Conservation (phyloP, 2,329 filamentous ascomycete species). For the Biscogniauxia marginata region DNA sequence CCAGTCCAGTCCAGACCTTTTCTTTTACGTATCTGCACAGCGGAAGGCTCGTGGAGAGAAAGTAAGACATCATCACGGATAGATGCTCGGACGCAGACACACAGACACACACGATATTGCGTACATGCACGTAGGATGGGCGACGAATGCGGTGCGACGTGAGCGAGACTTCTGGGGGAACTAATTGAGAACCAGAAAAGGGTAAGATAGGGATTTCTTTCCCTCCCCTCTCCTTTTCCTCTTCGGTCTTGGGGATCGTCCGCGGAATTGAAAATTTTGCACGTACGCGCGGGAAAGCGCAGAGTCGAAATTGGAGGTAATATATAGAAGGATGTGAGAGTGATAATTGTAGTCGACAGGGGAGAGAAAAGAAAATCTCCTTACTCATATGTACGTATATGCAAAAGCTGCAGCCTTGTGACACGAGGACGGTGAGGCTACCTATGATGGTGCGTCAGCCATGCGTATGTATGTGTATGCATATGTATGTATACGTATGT, state of each 20-base stretch:
- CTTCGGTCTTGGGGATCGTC: background rate
- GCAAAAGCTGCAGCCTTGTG: conserved; percentile 24
- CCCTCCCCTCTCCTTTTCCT: no score
- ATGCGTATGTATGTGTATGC: background rate
- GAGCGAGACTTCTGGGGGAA: background rate
- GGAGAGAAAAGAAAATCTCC: conserved; percentile 8
- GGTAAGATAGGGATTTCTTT: no score
- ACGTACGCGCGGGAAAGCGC: background rate
- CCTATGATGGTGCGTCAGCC: background rate
- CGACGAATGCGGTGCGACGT: background rate
- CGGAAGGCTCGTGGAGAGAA: no score
- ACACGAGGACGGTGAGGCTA: conserved; percentile 22
- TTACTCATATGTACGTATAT: conserved; percentile 10
- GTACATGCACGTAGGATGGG: background rate
- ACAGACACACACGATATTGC: conserved; percentile 1
- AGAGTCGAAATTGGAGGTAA: background rate
- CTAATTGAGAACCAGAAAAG: no score
- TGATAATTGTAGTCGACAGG: conserved; percentile 9
- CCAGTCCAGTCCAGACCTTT: background rate
- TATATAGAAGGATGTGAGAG: background rate
- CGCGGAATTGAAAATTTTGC: background rate
- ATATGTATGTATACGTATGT: background rate
- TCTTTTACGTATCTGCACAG: background rate
- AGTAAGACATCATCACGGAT: background rate
- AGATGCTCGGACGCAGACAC: background rate